Evolutionary conservation across 495 filamentous ascomycete genomes (phyloP).

Genomic region (Sordaria brevicollis): DNA sequence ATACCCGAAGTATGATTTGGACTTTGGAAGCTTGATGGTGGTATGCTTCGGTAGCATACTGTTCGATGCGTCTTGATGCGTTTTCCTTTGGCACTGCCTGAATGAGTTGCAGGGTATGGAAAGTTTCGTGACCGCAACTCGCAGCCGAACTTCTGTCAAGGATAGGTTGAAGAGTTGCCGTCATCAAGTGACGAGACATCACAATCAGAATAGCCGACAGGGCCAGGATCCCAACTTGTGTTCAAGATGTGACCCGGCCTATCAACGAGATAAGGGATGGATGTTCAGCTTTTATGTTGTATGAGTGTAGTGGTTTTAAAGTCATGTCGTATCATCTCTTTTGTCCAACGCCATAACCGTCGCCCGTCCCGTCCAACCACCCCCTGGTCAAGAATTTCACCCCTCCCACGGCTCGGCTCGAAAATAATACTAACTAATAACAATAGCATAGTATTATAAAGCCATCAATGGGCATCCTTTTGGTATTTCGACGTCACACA

Average conservation of each 20-base stretch:
- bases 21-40: background rate
- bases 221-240: too few species aligned
- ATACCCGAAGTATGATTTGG: too few species aligned
- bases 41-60: accelerated
- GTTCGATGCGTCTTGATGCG: too few species aligned
- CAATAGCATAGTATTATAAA: background rate
- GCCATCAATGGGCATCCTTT: background rate
- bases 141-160: background rate
- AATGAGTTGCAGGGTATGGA: background rate
- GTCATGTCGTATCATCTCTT: background rate
- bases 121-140: background rate
- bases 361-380: background rate
- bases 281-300: too few species aligned
- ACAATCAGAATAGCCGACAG: background rate
- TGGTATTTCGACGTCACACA: background rate
- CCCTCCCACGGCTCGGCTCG: background rate
- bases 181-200: background rate
- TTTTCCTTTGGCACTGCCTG: background rate
- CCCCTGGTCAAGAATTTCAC: background rate
- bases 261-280: background rate
- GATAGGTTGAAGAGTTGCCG: background rate
- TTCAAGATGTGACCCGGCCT: background rate
- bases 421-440: background rate
- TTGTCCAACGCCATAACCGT: background rate
- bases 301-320: too few species aligned